A percentile compares a stretch with the other conserved stretches of the same genome.
phyloP scores from a whole-genome alignment of 1,284 basidiomycete genomes.

The Sanghuangporus baumii region DNA sequence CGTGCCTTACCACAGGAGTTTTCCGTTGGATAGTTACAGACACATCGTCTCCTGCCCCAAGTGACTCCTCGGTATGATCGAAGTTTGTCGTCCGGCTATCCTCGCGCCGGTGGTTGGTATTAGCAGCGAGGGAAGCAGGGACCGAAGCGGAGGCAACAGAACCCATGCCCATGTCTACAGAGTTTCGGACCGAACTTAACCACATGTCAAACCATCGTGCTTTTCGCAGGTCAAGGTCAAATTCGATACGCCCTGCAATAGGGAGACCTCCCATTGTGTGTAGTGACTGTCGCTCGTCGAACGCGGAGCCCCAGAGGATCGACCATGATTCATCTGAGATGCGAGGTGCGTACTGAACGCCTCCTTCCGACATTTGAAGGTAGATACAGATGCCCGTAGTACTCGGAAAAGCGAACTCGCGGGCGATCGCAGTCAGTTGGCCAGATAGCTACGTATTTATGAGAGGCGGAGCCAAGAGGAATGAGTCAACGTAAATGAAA shows the following conservation, averaged over 20 bases:
- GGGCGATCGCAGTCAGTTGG: constrained; percentile 69
- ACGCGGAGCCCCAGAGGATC: constrained; percentile 55
- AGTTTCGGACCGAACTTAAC: constrained; percentile 46
- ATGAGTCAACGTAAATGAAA: not conserved
- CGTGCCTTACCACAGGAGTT: constrained; percentile 33
- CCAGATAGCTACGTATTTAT: constrained; percentile 51
- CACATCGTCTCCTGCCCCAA: constrained; percentile 26
- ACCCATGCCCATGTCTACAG: constrained; percentile 33
- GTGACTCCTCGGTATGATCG: constrained; percentile 36
- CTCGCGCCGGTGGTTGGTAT: constrained; percentile 42
- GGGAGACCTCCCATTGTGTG: constrained; percentile 38
- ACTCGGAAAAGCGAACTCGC: constrained; percentile 76
- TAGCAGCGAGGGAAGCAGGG: constrained; percentile 33
- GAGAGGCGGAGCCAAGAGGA: not conserved
- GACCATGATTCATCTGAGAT: constrained; percentile 76
- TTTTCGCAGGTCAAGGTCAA: constrained; percentile 66
- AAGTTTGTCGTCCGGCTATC: constrained; percentile 49
- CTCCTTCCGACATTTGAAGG: constrained; percentile 49
- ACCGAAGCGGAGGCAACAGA: constrained; percentile 28
- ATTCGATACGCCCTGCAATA: constrained; percentile 67
- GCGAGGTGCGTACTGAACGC: constrained; percentile 51
- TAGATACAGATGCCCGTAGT: constrained; percentile 69
- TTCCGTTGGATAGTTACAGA: constrained; percentile 26
- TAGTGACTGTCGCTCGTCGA: constrained; percentile 40
- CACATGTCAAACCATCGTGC: constrained; percentile 73